Percentiles rank a stretch among this genome's conserved stretches.
Evolutionary conservation across 345 rosid species (phyloP).

Genomic region (Gossypium mustelinum): DNA sequence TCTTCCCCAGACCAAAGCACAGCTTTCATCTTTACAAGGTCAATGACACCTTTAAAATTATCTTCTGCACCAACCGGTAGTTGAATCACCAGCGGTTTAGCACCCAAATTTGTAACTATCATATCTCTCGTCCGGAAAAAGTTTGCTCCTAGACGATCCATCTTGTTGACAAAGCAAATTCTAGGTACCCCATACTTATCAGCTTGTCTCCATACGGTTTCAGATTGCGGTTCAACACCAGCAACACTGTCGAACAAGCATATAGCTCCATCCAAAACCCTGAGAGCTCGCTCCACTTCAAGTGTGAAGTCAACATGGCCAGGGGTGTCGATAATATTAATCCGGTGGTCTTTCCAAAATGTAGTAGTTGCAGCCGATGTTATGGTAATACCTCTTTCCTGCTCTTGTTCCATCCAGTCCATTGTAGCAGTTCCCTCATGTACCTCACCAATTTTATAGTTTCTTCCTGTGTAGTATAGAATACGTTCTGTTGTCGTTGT

Average conservation of each 20-base stretch:
- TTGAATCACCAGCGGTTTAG: conserved; percentile 87
- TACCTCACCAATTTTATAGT: conserved; percentile 96
- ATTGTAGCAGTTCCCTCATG: conserved; percentile 98
- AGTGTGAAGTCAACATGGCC: conserved; percentile 97
- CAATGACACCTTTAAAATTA: conserved; percentile 67
- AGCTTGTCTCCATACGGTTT: conserved; percentile 99
- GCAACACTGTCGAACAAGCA: conserved; percentile 98
- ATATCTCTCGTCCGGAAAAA: conserved; percentile 91
- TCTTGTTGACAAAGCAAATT: conserved; percentile 92
- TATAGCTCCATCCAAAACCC: conserved; percentile 94
- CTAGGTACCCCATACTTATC: conserved; percentile 96
- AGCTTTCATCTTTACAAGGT: conserved; percentile 88
- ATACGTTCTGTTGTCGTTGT: conserved; percentile 91
- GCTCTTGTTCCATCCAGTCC: conserved; percentile 99
- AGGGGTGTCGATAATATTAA: conserved; percentile 93
- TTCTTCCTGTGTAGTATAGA: conserved; percentile 85
- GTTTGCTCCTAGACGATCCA: conserved; percentile 98
- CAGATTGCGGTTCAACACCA: conserved; percentile 98
- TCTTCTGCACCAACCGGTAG: conserved; percentile 90
- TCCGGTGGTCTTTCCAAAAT: conserved; percentile 83
- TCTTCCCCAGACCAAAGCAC: conserved; percentile 93
- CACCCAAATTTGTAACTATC: conserved; percentile 92
- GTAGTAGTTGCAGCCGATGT: conserved; percentile 97
- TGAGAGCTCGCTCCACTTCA: conserved; percentile 93
- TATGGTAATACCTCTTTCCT: conserved; percentile 96